phyloP scores from a whole-genome alignment of 345 rosid species.

The Stellera chamaejasme region DNA sequence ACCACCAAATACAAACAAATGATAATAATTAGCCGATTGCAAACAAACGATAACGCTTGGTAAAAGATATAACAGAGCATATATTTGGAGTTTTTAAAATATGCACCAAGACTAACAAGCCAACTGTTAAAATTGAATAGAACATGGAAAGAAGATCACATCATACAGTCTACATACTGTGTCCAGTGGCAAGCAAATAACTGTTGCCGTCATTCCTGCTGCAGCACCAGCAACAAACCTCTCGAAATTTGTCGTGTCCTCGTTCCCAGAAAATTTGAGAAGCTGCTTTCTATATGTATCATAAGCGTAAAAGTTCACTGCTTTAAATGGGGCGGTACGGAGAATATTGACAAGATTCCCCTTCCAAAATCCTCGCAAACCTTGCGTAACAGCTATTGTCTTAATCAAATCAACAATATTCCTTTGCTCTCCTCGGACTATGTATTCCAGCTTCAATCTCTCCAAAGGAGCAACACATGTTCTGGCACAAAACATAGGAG shows the following conservation, averaged over 20 bases:
- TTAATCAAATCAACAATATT: slow-evolving; percentile 38
- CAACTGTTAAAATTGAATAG: background rate
- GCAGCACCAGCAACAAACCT: slow-evolving; percentile 74
- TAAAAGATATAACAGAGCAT: slow-evolving; percentile 3
- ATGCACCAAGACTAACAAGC: background rate
- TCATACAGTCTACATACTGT: slow-evolving; percentile 33
- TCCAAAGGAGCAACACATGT: slow-evolving; percentile 74
- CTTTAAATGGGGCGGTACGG: slow-evolving; percentile 72
- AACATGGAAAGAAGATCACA: background rate
- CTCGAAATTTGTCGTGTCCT: slow-evolving; percentile 60
- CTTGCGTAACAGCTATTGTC: slow-evolving; percentile 51
- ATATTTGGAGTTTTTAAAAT: background rate
- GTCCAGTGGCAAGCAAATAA: slow-evolving; percentile 68
- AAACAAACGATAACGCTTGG: background rate
- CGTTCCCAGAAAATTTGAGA: slow-evolving; percentile 44
- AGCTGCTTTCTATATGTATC: slow-evolving; percentile 67
- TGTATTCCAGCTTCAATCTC: slow-evolving; percentile 74
- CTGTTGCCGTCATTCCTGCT: slow-evolving; percentile 64
- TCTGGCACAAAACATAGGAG: slow-evolving; percentile 24
- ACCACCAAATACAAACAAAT: background rate
- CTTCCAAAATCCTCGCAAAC: slow-evolving; percentile 66
- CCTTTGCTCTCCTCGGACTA: slow-evolving; percentile 60
- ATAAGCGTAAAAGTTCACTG: slow-evolving; percentile 64
- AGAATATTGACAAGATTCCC: slow-evolving; percentile 69
- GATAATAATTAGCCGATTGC: background rate